Percentiles rank a stretch among this genome's conserved stretches.
Conservation (phyloP, 169 alveolate genomes). For the Plasmodium cynomolgi region DNA sequence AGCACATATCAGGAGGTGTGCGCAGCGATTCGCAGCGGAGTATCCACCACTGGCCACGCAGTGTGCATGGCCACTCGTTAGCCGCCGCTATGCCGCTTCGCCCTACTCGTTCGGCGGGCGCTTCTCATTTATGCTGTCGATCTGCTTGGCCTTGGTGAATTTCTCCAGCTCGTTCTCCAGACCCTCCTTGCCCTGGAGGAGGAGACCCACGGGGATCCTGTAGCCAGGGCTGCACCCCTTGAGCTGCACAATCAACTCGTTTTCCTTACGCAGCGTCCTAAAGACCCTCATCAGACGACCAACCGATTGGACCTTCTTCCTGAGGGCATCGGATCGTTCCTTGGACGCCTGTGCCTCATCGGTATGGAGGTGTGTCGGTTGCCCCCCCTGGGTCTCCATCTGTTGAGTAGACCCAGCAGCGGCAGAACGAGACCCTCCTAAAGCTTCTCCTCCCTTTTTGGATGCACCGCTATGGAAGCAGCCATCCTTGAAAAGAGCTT, state of each 20-base stretch:
- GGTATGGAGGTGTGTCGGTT: not conserved
- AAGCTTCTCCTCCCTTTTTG: not conserved
- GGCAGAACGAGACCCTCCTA: not conserved
- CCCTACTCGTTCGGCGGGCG: constrained; percentile 80
- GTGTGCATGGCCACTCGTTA: not conserved
- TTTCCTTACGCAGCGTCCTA: constrained; percentile 90
- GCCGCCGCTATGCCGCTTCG: not conserved
- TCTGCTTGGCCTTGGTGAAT: constrained; percentile 84
- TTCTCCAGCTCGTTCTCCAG: constrained; percentile 87
- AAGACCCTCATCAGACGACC: constrained; percentile 84
- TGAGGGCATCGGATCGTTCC: constrained; percentile 86
- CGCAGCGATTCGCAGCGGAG: not conserved
- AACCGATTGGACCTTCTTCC: constrained; percentile 90
- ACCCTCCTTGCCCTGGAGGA: constrained; percentile 92
- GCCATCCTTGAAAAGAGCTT: not conserved
- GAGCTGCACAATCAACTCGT: constrained; percentile 91
- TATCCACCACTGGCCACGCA: not conserved
- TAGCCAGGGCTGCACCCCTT: constrained; percentile 96
- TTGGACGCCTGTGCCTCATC: constrained; percentile 66
- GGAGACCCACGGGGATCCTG: constrained; percentile 94
- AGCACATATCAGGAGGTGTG: not conserved
- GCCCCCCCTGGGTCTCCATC: not conserved
- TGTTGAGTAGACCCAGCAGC: not conserved
- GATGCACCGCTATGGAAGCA: not conserved
- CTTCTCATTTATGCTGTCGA: constrained; percentile 88